A percentile compares a stretch with the other conserved stretches of the same genome.
Conservation (phyloP, 257 asterid genomes). For the Capsicum rhomboideum region DNA sequence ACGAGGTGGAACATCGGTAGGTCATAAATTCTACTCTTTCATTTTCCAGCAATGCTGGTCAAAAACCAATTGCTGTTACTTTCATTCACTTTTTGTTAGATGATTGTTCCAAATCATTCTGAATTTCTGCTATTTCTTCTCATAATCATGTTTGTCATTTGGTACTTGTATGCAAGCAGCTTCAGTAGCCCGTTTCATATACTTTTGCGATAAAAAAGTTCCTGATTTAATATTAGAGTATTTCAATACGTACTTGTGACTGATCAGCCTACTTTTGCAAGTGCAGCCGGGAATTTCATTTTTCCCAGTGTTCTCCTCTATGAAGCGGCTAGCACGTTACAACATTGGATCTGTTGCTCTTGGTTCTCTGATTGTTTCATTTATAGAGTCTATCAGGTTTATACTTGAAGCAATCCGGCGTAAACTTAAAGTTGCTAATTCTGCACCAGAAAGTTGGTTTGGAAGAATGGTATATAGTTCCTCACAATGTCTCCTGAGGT, state of each 20-base stretch:
- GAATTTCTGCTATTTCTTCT: neutral
- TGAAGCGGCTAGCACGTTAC: slow-evolving; percentile 87
- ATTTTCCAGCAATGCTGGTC: neutral
- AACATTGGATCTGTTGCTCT: slow-evolving; percentile 85
- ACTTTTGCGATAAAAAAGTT: neutral
- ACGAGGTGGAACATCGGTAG: slow-evolving; percentile 75
- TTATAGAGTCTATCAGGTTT: slow-evolving; percentile 70
- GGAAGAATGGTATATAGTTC: slow-evolving; percentile 49
- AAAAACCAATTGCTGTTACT: neutral
- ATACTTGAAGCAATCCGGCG: slow-evolving; percentile 92
- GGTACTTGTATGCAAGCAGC: neutral
- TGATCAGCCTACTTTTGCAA: neutral
- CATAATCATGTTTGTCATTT: neutral
- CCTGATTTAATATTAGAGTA: neutral
- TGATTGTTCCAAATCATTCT: neutral
- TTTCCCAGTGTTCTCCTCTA: slow-evolving; percentile 88
- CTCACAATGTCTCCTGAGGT: slow-evolving; percentile 53
- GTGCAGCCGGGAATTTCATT: slow-evolving; percentile 78
- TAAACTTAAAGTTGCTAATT: slow-evolving; percentile 54
- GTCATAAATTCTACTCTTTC: slow-evolving; percentile 8
- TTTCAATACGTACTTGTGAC: neutral
- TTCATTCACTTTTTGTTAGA: neutral
- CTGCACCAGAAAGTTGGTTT: slow-evolving; percentile 55
- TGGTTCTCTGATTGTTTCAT: slow-evolving; percentile 78
- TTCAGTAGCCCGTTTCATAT: neutral